Base-by-base conservation (phyloP, 1,284 basidiomycete species). In the Cystobasidiaceae sp. region DNA sequence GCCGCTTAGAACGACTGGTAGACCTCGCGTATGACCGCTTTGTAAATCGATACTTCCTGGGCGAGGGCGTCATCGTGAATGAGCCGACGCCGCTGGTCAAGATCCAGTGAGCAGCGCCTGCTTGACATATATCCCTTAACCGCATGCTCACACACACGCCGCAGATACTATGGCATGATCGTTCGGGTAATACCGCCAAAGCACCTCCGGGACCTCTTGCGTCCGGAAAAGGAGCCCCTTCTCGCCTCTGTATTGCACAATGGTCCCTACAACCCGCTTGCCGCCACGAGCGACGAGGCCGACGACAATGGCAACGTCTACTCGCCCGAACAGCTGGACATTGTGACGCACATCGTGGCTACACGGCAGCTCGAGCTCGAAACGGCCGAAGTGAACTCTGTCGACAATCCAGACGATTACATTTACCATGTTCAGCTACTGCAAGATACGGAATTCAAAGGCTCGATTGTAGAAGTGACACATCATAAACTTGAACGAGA, bases 11-110 rank as follows among this genome's bases (percentile, higher is more conserved):
- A 78, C 87, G 90, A 72, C 82, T 98, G 17, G 91, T 94, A 4
- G 94, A 98, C 76, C 86, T 86, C 55, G 88, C 97, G 41, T 96
- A 86, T 75, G 94, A 97, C 70, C 86, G 94, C 45, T 97, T 93
- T 82, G 90, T 92, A 73, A 87, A 97, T 79, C 85, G 94, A 37
- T 98, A 93, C 79, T 98, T 92, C 76, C 81, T 83, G 50, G 86
- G 86, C 69, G 94, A 98, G 79, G 86, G 67, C 44, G 67, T 71
- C 57, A 73, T 75, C 34, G 72, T 79, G 25, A 77, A 78, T 50
- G 30, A 41, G n/a, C 32, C 54, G 32, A 13, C 19, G 32, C 9
- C 23, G 8, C 6, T 15, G 30, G 45, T 39, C 28, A 37, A 33
- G 19, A 30, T 27, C 46, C 54, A 27, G 28, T 51, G 59, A 43